Evolutionary conservation across 371 early-diverging fungal species (phyloP), one percentile per base, ranked within the genome.

Genomic region (Mucor circinelloides): DNA sequence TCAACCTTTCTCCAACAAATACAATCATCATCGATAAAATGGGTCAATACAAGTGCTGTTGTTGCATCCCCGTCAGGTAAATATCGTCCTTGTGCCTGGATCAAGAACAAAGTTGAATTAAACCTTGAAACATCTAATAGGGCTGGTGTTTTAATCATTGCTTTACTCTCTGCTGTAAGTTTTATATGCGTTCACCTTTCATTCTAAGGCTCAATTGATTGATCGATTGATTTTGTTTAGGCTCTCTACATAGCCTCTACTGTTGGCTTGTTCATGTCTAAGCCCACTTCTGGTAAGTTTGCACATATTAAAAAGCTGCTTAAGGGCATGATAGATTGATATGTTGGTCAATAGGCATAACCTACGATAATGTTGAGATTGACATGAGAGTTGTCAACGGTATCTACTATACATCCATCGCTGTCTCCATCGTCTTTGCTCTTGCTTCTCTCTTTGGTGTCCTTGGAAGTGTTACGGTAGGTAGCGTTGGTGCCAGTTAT

Each of bases 91-190:
- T 21, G 15, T 21, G 40, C 42, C 23, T 42, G 9, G 19, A 38
- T 25, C n/a, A 60, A 52, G 21, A 36, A 25, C 34, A 21, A 32
- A 40, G 23, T 40, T 42, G 19, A 17, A 17, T 25, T 50, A 21
- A 23, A n/a, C 21, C 25, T 10, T 46, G 32, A 42, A 31, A 50
- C 42, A 55, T 21, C 44, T 54, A 9, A 42, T 56, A 73, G 74
- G 55, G 74, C 74, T 64, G 74, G 74, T 70, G 70, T 73, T 30
- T 67, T 73, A 48, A 64, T 67, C 19, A 73, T 73, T 44, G 74
- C 74, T 57, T 64, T 73, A 38, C 38, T 73, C 28, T 67, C 74
- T 56, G 56, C 74, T 40, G 73, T 73, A 73, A 66, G 19, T 13
- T 19, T 36, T 13, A 42, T 6, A 42, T 15, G 38, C 27, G 10